These are phyloP conservation scores for Acidiella bohemica DNA, from an alignment of 495 filamentous ascomycete species.

Conservation along the genomic window DNA sequence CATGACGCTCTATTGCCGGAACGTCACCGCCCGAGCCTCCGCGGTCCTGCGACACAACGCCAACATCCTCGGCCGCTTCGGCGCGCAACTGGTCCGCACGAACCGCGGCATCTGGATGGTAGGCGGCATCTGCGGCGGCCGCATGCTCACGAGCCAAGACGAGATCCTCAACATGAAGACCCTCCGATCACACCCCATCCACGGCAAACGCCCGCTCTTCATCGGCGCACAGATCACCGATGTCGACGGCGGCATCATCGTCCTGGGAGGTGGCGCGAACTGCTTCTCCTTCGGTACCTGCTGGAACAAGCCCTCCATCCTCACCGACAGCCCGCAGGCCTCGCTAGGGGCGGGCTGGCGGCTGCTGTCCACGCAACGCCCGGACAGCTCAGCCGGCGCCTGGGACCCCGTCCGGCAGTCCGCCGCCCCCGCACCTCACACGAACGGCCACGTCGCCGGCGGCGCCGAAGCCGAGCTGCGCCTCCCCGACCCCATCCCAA, in stretches of 20 bases:
- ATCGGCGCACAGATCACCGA: conserved; percentile 43
- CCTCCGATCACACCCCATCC: conserved; percentile 10
- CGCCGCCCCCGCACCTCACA: neutral
- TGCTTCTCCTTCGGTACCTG: conserved; percentile 80
- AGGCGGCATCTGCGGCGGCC: conserved; percentile 34
- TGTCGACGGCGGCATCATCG: conserved; percentile 33
- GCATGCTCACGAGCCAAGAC: conserved; percentile 16
- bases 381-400: conserved; percentile 1
- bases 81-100: conserved; percentile 32
- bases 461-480: neutral
- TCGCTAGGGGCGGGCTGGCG: conserved; percentile 9
- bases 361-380: conserved; percentile 10
- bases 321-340: conserved; percentile 21
- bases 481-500: conserved; percentile 6
- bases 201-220: conserved; percentile 43
- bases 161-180: conserved; percentile 23
- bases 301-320: conserved; percentile 51
- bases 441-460: conserved; percentile 6
- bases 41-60: conserved; percentile 11
- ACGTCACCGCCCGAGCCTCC: conserved; percentile 14
- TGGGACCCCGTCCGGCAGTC: neutral
- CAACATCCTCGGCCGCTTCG: conserved; percentile 28
- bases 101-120: conserved; percentile 34
- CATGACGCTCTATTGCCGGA: conserved; percentile 16
- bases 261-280: conserved; percentile 71